Percentiles rank a stretch among this genome's conserved stretches.
Evolutionary conservation across 305 asterid genomes (phyloP).

Genomic region (Solanum hybrid): DNA sequence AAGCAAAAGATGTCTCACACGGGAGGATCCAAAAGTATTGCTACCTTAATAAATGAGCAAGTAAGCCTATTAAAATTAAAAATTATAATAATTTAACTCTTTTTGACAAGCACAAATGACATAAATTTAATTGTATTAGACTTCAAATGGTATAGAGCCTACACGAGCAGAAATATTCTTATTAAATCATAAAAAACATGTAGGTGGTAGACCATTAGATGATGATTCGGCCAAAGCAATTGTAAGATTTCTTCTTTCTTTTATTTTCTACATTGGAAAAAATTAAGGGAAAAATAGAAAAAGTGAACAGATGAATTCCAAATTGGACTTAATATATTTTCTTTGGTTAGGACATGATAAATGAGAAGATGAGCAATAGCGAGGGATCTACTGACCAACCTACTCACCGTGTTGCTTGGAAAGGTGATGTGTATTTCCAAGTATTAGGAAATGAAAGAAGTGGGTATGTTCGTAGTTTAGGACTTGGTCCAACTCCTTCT

Average conservation of each 20-base stretch:
- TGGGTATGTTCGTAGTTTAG: too few species aligned
- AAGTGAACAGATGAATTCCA: too few species aligned
- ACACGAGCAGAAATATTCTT: neutral
- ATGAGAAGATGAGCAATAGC: too few species aligned
- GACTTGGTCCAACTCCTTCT: too few species aligned
- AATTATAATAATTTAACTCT: neutral
- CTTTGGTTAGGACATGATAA: too few species aligned
- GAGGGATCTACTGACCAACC: too few species aligned
- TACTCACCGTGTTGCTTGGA: too few species aligned
- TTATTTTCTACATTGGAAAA: neutral
- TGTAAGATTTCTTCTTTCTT: neutral
- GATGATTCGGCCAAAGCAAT: neutral
- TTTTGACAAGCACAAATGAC: neutral
- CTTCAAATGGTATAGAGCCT: neutral
- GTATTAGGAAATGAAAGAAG: too few species aligned
- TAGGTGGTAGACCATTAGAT: neutral
- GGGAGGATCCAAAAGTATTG: neutral
- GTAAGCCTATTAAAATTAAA: neutral
- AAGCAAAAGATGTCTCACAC: neutral
- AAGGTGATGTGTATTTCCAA: too few species aligned
- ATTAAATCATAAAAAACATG: neutral
- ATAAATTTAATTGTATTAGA: neutral
- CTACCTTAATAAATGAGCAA: neutral
- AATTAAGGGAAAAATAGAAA: neutral
- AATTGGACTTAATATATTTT: too few species aligned